Base-by-base conservation (phyloP, 2,329 filamentous ascomycete genomes). In the Aspergillus candidus region DNA sequence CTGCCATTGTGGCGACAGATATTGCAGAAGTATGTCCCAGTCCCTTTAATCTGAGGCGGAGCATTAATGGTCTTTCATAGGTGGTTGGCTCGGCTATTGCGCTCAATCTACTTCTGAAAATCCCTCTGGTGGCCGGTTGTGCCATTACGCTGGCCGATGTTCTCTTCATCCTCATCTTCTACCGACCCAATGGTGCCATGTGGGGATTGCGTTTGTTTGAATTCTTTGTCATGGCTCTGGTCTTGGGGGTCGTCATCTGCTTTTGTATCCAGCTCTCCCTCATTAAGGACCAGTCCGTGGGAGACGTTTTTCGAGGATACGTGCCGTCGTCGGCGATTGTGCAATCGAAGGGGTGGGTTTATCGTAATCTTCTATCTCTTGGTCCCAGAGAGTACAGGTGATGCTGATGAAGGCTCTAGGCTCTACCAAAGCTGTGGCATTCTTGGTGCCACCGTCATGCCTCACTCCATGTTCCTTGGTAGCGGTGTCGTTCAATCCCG, bases 1-100 rank as follows among this genome's bases (percentile, higher is more conserved):
- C 75, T 4, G 82, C 83, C 47, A 86, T 86, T 45, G 80, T 86
- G 41, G 83, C 83, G 0, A 86, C 83, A 0, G 83, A 86, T 59
- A 79, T 86, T 51, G 82, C 82, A 44, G 82, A 86, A 66, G 77
- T 77, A 55, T 51, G 65, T 5, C n/a, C 8, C 6, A 14, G 8
- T 36, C 3, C 11, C 11, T 4, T 15, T 22, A 13, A 11, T 34
- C 6, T 3, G 13, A 29, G 6, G 13, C 22, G 8, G 18, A 17
- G 12, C 7, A 17, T 32, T 38, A 34, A 43, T 11, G 11, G n/a
- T 11, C 17, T 3, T 41, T 13, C 35, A n/a, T 49, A 72, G 72
- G 76, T 79, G 40, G 72, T 79, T 52, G 76, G 76, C 34, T 76
- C 74, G 7, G 76, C 76, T 7, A 79, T 79, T 50, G 73, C 76